Percentiles rank a stretch among this genome's conserved stretches.
Conservation (phyloP, 129 eudicot genomes). For the Tanacetum coccineum region DNA sequence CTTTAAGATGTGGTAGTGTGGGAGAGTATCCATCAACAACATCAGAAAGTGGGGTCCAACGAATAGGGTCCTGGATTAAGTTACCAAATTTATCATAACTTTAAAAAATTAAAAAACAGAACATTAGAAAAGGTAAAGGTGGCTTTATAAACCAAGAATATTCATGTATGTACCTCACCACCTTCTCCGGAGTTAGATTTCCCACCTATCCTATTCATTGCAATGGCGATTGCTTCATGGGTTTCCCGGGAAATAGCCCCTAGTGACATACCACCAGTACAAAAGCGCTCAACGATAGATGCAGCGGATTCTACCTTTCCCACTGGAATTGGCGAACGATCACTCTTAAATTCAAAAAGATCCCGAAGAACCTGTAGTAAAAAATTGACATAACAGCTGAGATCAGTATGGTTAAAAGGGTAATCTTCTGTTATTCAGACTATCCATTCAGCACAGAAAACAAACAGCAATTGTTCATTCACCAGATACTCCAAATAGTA, state of each 20-base stretch:
- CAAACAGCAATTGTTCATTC: slow-evolving; percentile 1
- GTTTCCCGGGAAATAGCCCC: slow-evolving; percentile 99
- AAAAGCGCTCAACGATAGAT: slow-evolving; percentile 87
- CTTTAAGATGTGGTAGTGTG: slow-evolving; percentile 95
- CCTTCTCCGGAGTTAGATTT: slow-evolving; percentile 99
- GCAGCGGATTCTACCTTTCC: slow-evolving; percentile 95
- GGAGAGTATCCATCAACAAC: slow-evolving; percentile 99
- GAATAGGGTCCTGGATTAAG: slow-evolving; percentile 78
- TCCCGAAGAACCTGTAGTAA: slow-evolving; percentile 81
- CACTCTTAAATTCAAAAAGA: slow-evolving; percentile 92
- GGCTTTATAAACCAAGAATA: background rate
- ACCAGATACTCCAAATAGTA: background rate
- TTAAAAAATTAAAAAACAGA: slow-evolving; percentile 14
- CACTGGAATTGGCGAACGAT: slow-evolving; percentile 87
- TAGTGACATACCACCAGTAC: slow-evolving; percentile 99
- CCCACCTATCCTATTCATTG: slow-evolving; percentile 96
- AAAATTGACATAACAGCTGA: background rate
- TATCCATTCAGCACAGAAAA: background rate
- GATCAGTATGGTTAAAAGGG: slow-evolving; percentile 3
- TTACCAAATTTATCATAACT: slow-evolving; percentile 25
- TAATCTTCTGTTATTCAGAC: too few species aligned
- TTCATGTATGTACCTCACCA: slow-evolving; percentile 65
- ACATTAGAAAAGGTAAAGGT: background rate
- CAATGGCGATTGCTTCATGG: slow-evolving; percentile 99
- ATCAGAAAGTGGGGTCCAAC: slow-evolving; percentile 98